Conservation (phyloP, 2,329 filamentous ascomycete species). For the Penicillium sp. region DNA sequence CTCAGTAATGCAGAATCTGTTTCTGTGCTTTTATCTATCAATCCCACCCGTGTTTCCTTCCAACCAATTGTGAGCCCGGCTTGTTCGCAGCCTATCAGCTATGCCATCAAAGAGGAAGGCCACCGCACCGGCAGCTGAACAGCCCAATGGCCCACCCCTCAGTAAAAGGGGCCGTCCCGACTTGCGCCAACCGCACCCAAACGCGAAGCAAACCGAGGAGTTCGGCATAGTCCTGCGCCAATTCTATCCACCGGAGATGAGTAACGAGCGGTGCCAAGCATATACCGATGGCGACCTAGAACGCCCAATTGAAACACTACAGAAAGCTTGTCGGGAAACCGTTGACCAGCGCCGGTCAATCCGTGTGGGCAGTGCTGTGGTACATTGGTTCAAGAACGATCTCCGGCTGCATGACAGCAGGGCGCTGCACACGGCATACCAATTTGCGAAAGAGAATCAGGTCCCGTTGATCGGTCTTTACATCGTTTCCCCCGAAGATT, state of each 20-base stretch:
- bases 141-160: conserved; percentile 7
- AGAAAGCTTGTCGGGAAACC: conserved; percentile 62
- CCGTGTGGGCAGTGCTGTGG: conserved; percentile 59
- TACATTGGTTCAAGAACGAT: conserved; percentile 92
- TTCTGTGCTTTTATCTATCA: background rate
- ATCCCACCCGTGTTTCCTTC: background rate
- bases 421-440: conserved; percentile 63
- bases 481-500: conserved; percentile 78
- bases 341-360: conserved; percentile 52
- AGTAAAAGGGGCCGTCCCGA: conserved; percentile 21
- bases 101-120: conserved; percentile 32
- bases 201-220: conserved; percentile 43
- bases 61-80: background rate
- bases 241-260: conserved; percentile 86
- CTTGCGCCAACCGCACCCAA: conserved; percentile 29
- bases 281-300: conserved; percentile 70
- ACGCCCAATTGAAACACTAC: conserved; percentile 69
- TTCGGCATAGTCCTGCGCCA: conserved; percentile 67
- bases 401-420: conserved; percentile 72
- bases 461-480: conserved; percentile 75
- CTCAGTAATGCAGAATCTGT: background rate
- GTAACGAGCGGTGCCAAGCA: conserved; percentile 69
- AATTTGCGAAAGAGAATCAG: conserved; percentile 63
- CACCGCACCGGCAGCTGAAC: conserved; percentile 7
- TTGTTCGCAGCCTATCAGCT: background rate